Conservation (phyloP, 1,284 basidiomycete genomes). For the Rhodofomes roseus region DNA sequence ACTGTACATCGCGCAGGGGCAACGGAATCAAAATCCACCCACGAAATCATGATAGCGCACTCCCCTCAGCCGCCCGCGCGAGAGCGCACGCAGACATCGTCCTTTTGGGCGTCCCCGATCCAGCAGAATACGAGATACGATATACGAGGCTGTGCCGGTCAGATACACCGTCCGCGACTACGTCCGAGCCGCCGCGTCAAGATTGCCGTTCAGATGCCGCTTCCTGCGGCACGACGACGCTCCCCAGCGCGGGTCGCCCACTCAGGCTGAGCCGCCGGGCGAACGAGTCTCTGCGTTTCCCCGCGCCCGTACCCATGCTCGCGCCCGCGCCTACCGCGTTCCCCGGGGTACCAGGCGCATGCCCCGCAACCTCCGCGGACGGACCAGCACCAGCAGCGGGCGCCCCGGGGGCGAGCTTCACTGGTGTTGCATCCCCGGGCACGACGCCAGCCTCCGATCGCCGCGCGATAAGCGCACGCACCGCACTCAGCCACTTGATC, state of each 20-base stretch:
- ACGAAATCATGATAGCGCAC: background rate
- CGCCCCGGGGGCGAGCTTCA: constrained; percentile 6
- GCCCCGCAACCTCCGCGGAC: constrained; percentile 8
- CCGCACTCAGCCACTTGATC: constrained; percentile 95
- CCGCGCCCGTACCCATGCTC: constrained; percentile 7
- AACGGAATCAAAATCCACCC: constrained; percentile 4
- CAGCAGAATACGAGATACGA: background rate
- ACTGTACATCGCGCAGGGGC: background rate
- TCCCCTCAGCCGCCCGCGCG: background rate
- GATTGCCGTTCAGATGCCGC: constrained; percentile 24
- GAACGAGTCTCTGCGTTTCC: constrained; percentile 24
- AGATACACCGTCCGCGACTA: constrained; percentile 1
- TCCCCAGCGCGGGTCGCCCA: constrained; percentile 17
- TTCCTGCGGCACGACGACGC: constrained; percentile 15
- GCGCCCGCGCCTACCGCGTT: constrained; percentile 5
- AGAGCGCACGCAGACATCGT: background rate
- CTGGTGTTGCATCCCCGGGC: constrained; percentile 31
- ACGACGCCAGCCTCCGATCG: constrained; percentile 49
- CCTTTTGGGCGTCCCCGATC: constrained; percentile 11
- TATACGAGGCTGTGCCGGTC: constrained; percentile 7
- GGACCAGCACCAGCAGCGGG: constrained; percentile 2
- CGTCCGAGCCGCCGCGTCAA: constrained; percentile 6
- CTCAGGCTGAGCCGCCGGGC: constrained; percentile 27
- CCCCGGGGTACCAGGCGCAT: constrained; percentile 3
- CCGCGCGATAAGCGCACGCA: constrained; percentile 84